Evolutionary conservation across 768 basidiomycete species (phyloP).

Genomic region (Serendipita sp.): DNA sequence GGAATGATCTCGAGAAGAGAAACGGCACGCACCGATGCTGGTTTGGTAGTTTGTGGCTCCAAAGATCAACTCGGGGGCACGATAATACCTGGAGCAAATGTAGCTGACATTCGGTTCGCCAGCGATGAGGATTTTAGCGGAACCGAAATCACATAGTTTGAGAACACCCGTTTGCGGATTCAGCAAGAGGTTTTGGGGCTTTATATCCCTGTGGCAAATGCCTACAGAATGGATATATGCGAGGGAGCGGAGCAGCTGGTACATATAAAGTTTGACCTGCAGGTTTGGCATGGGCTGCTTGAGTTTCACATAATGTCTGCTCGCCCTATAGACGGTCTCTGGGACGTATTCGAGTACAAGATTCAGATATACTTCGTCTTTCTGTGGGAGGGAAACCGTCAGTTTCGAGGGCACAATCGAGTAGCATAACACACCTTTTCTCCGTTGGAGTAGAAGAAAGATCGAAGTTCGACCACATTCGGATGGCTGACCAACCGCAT

Average conservation of each 20-base stretch:
- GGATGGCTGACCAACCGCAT: slow-evolving; percentile 95
- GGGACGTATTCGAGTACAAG: slow-evolving; percentile 98
- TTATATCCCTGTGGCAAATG: slow-evolving; percentile 99
- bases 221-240: slow-evolving; percentile 99
- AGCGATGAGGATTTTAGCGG: slow-evolving; percentile 93
- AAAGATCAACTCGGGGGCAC: slow-evolving; percentile 97
- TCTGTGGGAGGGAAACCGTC: slow-evolving; percentile 33
- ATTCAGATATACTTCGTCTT: slow-evolving; percentile 99
- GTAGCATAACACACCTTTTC: slow-evolving; percentile 61
- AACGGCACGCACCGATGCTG: slow-evolving; percentile 66
- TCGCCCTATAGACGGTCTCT: slow-evolving; percentile 97
- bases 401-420: slow-evolving; percentile 1
- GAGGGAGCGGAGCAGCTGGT: slow-evolving; percentile 92
- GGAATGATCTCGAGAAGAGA: not conserved
- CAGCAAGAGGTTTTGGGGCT: slow-evolving; percentile 94
- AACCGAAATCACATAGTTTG: slow-evolving; percentile 98
- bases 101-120: slow-evolving; percentile 99
- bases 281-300: slow-evolving; percentile 99
- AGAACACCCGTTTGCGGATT: slow-evolving; percentile 94
- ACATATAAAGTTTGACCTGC: slow-evolving; percentile 99
- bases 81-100: slow-evolving; percentile 98
- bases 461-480: slow-evolving; percentile 92
- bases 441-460: slow-evolving; percentile 98
- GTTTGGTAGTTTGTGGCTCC: slow-evolving; percentile 99
- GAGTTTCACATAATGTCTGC: slow-evolving; percentile 96